Conservation (phyloP, 257 asterid species). For the Knoxia roxburghii region DNA sequence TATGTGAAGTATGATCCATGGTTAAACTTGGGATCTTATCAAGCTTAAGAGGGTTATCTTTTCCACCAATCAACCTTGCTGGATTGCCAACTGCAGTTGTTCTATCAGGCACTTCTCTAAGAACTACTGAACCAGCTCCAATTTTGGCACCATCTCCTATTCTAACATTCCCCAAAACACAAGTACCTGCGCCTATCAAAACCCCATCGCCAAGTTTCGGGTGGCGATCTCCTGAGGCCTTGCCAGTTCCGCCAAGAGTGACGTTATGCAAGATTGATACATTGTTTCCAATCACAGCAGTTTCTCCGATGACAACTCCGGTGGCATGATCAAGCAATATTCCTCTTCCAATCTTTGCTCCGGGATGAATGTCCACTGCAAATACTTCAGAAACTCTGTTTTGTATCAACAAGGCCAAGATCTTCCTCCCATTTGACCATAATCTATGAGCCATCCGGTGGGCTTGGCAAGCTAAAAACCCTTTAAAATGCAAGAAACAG, state of each 20-base stretch:
- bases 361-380: slow-evolving; percentile 87
- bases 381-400: slow-evolving; percentile 73
- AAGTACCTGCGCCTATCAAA: slow-evolving; percentile 86
- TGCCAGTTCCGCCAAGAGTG: slow-evolving; percentile 90
- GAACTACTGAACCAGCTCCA: slow-evolving; percentile 91
- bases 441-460: slow-evolving; percentile 68
- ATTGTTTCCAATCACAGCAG: slow-evolving; percentile 78
- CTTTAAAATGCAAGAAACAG: slow-evolving; percentile 79
- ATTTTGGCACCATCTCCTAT: slow-evolving; percentile 84
- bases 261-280: slow-evolving; percentile 89
- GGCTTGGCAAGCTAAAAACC: slow-evolving; percentile 69
- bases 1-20: slow-evolving; percentile 80
- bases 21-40: slow-evolving; percentile 74
- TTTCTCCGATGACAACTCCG: slow-evolving; percentile 79
- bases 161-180: slow-evolving; percentile 74
- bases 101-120: slow-evolving; percentile 70
- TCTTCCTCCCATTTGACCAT: slow-evolving; percentile 58
- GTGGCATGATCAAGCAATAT: slow-evolving; percentile 91
- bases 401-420: slow-evolving; percentile 65
- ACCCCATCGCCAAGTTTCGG: slow-evolving; percentile 90
- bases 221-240: slow-evolving; percentile 69
- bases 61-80: slow-evolving; percentile 76
- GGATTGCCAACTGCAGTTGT: slow-evolving; percentile 94
- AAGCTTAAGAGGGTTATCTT: slow-evolving; percentile 56
- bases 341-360: slow-evolving; percentile 78